These are phyloP conservation scores for Daedaleopsis nitida DNA, from an alignment of 768 basidiomycete genomes.

Conservation along the genomic window DNA sequence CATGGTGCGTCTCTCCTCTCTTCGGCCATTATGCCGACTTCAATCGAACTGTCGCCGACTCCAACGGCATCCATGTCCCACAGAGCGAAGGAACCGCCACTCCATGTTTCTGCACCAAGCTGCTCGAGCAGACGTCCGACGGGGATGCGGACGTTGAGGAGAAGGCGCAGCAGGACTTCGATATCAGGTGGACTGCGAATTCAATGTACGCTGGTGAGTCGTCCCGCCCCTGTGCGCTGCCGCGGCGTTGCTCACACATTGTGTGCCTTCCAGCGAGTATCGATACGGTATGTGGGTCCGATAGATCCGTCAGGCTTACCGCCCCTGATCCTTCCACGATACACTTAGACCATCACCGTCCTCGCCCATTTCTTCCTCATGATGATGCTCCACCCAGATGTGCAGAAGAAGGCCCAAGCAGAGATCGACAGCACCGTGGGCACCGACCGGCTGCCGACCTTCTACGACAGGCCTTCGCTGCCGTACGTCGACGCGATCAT, in stretches of 20 bases:
- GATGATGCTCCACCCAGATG: conserved; percentile 63
- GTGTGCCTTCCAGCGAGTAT: conserved; percentile 43
- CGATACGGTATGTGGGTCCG: conserved; percentile 54
- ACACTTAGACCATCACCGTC: conserved; percentile 51
- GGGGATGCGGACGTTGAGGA: conserved; percentile 26
- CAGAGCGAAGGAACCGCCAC: conserved; percentile 40
- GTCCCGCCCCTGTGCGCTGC: neutral
- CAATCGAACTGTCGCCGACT: neutral
- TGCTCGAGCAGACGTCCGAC: conserved; percentile 49
- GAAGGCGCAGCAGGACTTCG: conserved; percentile 50
- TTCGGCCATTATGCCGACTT: conserved; percentile 15
- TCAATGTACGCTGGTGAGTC: conserved; percentile 65
- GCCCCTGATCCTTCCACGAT: neutral
- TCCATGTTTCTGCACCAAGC: conserved; percentile 47
- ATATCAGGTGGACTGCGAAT: conserved; percentile 81
- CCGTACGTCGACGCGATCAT: conserved; percentile 63
- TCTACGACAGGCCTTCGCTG: conserved; percentile 54
- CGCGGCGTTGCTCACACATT: neutral
- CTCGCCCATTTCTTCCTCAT: conserved; percentile 66
- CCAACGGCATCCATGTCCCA: neutral
- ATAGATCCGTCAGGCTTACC: neutral
- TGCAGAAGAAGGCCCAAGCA: conserved; percentile 56
- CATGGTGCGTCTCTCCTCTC: conserved; percentile 42
- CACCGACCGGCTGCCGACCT: conserved; percentile 55
- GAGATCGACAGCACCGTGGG: conserved; percentile 68